These are phyloP conservation scores for Saccharomycopsis oosterbeekiorum DNA, from an alignment of 805 yeast species.

Conservation along the genomic window DNA sequence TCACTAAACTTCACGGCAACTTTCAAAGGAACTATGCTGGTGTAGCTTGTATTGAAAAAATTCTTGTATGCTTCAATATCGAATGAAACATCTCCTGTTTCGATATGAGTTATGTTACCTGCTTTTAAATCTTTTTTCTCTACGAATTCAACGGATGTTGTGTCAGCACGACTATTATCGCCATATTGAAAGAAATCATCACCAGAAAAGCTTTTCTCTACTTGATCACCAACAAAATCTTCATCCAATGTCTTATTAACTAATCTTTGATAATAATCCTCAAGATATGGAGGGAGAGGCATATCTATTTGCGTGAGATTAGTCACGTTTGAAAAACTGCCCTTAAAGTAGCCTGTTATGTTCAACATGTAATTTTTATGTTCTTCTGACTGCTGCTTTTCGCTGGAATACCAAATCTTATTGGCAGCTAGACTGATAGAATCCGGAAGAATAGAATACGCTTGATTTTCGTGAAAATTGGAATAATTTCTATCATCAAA, in stretches of 20 bases:
- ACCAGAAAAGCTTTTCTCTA: conserved; percentile 22
- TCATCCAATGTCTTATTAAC: conserved; percentile 8
- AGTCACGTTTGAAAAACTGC: conserved; percentile 27
- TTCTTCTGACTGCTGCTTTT: neutral
- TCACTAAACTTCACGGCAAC: conserved; percentile 24
- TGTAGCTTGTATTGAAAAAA: conserved; percentile 14
- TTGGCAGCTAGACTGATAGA: conserved; percentile 38
- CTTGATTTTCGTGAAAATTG: conserved; percentile 40
- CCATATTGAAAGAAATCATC: conserved; percentile 20
- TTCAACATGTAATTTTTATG: conserved; percentile 30
- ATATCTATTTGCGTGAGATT: conserved; percentile 22
- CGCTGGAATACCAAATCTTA: conserved; percentile 38
- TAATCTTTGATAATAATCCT: conserved; percentile 16
- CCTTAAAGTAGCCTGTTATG: conserved; percentile 39
- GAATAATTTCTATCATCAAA: conserved; percentile 35
- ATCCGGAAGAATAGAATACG: conserved; percentile 52
- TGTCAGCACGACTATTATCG: conserved; percentile 12
- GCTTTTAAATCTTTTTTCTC: conserved; percentile 13
- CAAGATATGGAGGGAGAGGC: conserved; percentile 28
- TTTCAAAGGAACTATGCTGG: conserved; percentile 20
- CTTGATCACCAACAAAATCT: conserved; percentile 5
- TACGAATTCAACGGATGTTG: conserved; percentile 18
- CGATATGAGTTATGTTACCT: conserved; percentile 27
- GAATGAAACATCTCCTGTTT: conserved; percentile 23
- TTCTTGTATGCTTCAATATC: conserved; percentile 4